These are phyloP conservation scores for Elongisporangium undulatum DNA, from an alignment of 352 stramenopile genomes.

Conservation along the genomic window DNA sequence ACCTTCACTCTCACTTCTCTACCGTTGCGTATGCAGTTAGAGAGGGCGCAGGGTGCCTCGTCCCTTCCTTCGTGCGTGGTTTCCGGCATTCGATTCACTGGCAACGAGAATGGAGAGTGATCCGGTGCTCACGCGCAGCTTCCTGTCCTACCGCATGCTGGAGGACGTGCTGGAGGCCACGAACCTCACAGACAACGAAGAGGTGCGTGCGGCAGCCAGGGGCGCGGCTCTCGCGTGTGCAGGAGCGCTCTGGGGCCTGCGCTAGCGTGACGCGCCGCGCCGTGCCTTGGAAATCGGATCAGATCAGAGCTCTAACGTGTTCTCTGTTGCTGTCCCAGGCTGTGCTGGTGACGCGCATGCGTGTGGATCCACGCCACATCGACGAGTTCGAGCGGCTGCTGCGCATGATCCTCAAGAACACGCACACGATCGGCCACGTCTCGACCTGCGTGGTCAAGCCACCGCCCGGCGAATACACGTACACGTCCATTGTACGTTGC, in stretches of 20 bases:
- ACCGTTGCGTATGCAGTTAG: neutral
- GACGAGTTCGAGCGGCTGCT: slow-evolving; percentile 78
- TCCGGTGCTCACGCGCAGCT: slow-evolving; percentile 41
- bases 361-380: slow-evolving; percentile 62
- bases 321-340: slow-evolving; percentile 23
- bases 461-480: slow-evolving; percentile 65
- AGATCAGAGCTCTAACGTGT: neutral
- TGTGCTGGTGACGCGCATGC: slow-evolving; percentile 82
- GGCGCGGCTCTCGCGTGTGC: neutral
- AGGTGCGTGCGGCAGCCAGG: slow-evolving; percentile 26
- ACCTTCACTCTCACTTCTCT: neutral
- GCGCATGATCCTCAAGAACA: slow-evolving; percentile 78
- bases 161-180: slow-evolving; percentile 71
- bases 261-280: neutral
- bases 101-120: neutral
- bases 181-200: slow-evolving; percentile 75
- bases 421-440: slow-evolving; percentile 71
- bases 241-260: neutral
- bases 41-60: neutral
- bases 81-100: neutral
- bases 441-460: slow-evolving; percentile 80
- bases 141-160: slow-evolving; percentile 70
- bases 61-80: neutral
- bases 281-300: neutral
- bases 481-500: slow-evolving; percentile 74